Evolutionary conservation across 768 basidiomycete genomes (phyloP), one percentile per base, ranked within the genome.

Genomic region (Tricholoma terreum): DNA sequence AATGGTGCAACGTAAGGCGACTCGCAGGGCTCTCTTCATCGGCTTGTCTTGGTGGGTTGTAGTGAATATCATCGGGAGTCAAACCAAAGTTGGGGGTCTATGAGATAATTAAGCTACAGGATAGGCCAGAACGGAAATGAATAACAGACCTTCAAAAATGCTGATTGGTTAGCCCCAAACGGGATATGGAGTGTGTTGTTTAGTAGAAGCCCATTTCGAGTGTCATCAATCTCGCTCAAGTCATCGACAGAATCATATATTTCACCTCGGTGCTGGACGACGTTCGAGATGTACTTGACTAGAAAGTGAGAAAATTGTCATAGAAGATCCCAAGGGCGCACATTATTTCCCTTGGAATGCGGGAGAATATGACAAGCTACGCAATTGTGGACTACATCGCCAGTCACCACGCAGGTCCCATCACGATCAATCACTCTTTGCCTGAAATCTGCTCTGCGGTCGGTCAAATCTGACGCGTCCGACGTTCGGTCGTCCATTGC

Each of bases 101-200:
- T n/a, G n/a, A n/a, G n/a, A n/a, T n/a, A n/a, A n/a, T n/a, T n/a
- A n/a, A n/a, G n/a, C n/a, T n/a, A 55, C 45, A 48, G 35, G 42
- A 56, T 42, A 53, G 50, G 30, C 50, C n/a, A 35, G 12, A 19
- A 54, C 17, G 60, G 22, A 58, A 43, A 56, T 50, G n/a, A 53
- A 61, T 48, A 61, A 35, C 57, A n/a, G 54, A 62, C 61, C 50
- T 59, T 55, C 33, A 62, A 31, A 42, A 61, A 61, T 9, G 60
- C 60, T n/a, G 52, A 51, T 30, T 36, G 4, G 12, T 46, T 36
- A 43, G 46, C 21, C 42, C 60, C 57, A 56, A 61, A 50, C 9
- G 58, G 34, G 49, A 10, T 10, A 55, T 56, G 58, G 48, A 61
- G 21, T 12, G 12, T 10, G 33, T 15, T 45, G 22, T 19, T 11